phyloP scores from a whole-genome alignment of 2,329 filamentous ascomycete genomes.

The Chaetothyriales sp. region DNA sequence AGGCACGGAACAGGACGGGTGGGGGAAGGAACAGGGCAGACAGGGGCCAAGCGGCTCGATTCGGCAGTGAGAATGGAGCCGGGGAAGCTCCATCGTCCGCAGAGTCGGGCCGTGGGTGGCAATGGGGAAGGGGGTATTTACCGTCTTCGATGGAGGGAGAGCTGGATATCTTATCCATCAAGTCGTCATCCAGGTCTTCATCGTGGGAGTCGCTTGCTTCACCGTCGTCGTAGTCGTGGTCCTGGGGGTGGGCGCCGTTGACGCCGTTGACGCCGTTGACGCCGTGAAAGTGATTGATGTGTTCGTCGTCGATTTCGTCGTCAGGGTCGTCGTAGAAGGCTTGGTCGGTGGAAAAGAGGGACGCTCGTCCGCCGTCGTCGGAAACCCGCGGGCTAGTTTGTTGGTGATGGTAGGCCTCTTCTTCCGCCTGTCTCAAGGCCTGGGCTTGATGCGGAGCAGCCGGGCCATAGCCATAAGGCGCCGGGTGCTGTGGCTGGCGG shows the following conservation, averaged over 20 bases:
- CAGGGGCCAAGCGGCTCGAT: conserved; percentile 17
- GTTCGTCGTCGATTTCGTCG: conserved; percentile 46
- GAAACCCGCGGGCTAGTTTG: conserved; percentile 46
- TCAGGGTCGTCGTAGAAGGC: conserved; percentile 35
- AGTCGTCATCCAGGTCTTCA: conserved; percentile 72
- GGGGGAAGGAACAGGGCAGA: conserved; percentile 23
- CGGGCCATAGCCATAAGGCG: conserved; percentile 39
- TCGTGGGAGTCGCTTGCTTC: conserved; percentile 51
- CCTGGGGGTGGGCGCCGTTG: conserved; percentile 10
- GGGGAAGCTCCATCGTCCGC: conserved; percentile 21
- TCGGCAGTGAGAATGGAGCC: conserved; percentile 15
- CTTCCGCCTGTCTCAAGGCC: conserved; percentile 64
- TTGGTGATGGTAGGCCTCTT: conserved; percentile 63
- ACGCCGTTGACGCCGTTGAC: conserved; percentile 11
- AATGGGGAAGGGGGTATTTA: conserved; percentile 51
- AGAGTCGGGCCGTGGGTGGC: conserved; percentile 32
- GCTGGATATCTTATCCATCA: conserved; percentile 98
- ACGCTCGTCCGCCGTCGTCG: conserved; percentile 8
- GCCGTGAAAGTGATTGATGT: conserved; percentile 9
- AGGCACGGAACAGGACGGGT: conserved; percentile 19
- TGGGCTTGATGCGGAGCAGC: conserved; percentile 74
- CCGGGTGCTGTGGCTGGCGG: conserved; percentile 39
- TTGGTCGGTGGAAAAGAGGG: conserved; percentile 4
- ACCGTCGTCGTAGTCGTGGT: conserved; percentile 30
- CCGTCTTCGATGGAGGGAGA: conserved; percentile 98